Evolutionary conservation across 805 yeast genomes (phyloP).

Genomic region (Tetrapisispora iriomotensis): DNA sequence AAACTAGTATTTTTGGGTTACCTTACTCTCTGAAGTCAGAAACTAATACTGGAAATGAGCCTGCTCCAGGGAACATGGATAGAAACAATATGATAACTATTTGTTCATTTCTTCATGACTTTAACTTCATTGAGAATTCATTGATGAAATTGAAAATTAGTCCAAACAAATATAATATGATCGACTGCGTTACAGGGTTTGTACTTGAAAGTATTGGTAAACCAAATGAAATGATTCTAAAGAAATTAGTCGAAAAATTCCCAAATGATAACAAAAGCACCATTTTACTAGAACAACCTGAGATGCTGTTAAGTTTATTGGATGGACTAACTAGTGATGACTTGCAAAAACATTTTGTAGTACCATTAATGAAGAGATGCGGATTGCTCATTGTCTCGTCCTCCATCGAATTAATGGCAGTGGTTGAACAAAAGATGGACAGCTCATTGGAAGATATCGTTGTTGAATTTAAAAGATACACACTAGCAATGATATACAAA

Average conservation of each 20-base stretch:
- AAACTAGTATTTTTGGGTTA: conserved; percentile 37
- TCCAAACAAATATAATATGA: conserved; percentile 20
- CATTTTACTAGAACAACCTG: conserved; percentile 27
- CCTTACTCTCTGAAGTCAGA: conserved; percentile 34
- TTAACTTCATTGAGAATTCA: conserved; percentile 11
- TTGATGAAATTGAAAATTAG: conserved; percentile 15
- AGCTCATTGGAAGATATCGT: conserved; percentile 12
- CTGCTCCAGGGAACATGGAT: background rate
- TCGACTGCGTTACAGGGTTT: conserved; percentile 41
- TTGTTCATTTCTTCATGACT: conserved; percentile 23
- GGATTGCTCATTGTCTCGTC: conserved; percentile 20
- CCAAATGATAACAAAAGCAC: conserved; percentile 22
- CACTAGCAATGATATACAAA: conserved; percentile 15
- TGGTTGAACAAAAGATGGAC: too few species aligned
- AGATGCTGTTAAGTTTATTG: conserved; percentile 20
- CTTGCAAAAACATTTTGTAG: conserved; percentile 18
- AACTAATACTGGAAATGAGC: conserved; percentile 18
- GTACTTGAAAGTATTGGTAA: conserved; percentile 37
- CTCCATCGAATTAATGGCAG: conserved; percentile 11
- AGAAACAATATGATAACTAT: conserved; percentile 21
- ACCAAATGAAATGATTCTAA: conserved; percentile 67
- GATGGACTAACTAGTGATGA: conserved; percentile 21
- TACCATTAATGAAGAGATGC: conserved; percentile 19
- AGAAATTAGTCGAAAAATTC: conserved; percentile 58
- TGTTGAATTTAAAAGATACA: conserved; percentile 21